Conservation (phyloP, 2,329 filamentous ascomycete species). For the Metarhizium guizhouense region DNA sequence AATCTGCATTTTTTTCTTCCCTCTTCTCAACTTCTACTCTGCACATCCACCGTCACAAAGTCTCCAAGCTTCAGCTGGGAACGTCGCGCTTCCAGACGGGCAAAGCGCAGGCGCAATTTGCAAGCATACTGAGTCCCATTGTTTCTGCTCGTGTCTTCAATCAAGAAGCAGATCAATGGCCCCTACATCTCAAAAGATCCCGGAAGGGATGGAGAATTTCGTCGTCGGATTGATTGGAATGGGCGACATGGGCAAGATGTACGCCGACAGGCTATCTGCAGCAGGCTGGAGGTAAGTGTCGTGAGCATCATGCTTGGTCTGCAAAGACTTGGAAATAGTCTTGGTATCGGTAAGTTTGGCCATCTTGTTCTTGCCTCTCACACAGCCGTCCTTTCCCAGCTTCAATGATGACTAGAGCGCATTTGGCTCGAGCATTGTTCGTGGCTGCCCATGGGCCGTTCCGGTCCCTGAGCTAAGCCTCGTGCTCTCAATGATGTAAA, state of each 20-base stretch:
- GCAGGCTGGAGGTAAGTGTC: slow-evolving; percentile 84
- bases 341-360: slow-evolving; percentile 24
- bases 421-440: slow-evolving; percentile 99
- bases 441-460: slow-evolving; percentile 58
- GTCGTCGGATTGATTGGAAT: slow-evolving; percentile 93
- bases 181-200: slow-evolving; percentile 17
- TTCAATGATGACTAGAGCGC: slow-evolving; percentile 99
- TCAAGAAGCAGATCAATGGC: slow-evolving; percentile 21
- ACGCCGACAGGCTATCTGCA: slow-evolving; percentile 75
- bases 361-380: not conserved
- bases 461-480: slow-evolving; percentile 55
- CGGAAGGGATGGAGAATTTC: slow-evolving; percentile 53
- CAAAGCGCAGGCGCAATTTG: not conserved
- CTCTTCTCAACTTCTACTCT: not conserved
- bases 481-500: slow-evolving; percentile 93
- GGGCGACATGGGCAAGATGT: slow-evolving; percentile 99
- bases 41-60: not conserved
- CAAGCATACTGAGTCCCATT: slow-evolving; percentile 17
- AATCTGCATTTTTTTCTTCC: not conserved
- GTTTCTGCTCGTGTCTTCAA: slow-evolving; percentile 13
- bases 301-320: not conserved
- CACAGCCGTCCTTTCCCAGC: slow-evolving; percentile 12
- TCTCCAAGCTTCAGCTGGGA: not conserved
- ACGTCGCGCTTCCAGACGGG: not conserved
- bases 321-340: slow-evolving; percentile 13